Conservation (phyloP, 768 basidiomycete species). For the Auricularia auricula-judae region DNA sequence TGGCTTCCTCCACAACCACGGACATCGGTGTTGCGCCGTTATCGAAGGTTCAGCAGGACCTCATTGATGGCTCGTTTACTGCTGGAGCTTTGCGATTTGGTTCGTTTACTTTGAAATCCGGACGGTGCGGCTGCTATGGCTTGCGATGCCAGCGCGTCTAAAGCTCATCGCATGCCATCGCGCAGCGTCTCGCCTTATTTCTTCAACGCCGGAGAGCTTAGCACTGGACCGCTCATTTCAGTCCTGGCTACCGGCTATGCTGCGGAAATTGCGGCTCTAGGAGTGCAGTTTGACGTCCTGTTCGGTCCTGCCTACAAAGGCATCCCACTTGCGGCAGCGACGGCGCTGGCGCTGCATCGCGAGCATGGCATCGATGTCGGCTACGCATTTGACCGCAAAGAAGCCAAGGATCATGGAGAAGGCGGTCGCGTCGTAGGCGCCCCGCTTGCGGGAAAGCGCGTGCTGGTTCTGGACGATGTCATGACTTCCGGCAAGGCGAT, state of each 20-base stretch:
- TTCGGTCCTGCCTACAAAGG: constrained; percentile 99
- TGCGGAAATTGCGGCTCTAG: constrained; percentile 43
- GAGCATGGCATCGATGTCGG: constrained; percentile 57
- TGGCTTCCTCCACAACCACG: background rate
- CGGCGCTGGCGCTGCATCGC: constrained; percentile 63
- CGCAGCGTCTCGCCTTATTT: constrained; percentile 86
- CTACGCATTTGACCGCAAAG: constrained; percentile 90
- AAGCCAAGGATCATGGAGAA: constrained; percentile 92
- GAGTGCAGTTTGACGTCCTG: constrained; percentile 56
- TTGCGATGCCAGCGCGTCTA: background rate
- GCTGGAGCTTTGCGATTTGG: constrained; percentile 82
- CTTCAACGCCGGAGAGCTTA: constrained; percentile 88
- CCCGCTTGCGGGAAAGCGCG: constrained; percentile 63
- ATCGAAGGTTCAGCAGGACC: constrained; percentile 32
- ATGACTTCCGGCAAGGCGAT: constrained; percentile 90
- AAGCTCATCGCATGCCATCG: background rate
- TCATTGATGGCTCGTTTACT: constrained; percentile 58
- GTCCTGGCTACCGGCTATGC: constrained; percentile 77
- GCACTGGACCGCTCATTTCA: constrained; percentile 69
- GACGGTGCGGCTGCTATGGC: constrained; percentile 47
- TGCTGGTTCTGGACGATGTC: constrained; percentile 92
- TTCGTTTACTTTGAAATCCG: constrained; percentile 87
- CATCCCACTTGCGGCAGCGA: constrained; percentile 82
- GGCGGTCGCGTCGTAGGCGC: constrained; percentile 87
- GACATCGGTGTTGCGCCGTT: background rate